phyloP scores from a whole-genome alignment of 768 basidiomycete species.

The Trametes meyenii region DNA sequence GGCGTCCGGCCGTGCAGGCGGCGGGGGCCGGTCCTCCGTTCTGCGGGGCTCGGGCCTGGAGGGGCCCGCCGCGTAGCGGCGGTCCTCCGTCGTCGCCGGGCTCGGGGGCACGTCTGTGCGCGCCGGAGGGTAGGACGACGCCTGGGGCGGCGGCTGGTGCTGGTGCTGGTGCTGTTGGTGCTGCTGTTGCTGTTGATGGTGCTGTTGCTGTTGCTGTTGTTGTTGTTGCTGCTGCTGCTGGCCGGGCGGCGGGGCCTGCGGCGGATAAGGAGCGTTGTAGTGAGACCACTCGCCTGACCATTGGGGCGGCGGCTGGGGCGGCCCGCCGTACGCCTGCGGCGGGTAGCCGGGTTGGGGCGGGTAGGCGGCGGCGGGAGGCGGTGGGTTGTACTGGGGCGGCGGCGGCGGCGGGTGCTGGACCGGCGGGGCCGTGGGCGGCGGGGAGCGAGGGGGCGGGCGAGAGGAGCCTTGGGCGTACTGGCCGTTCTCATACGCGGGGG shows the following conservation, averaged over 20 bases:
- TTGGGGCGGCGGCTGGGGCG: slow-evolving; percentile 31
- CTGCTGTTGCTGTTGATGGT: neutral
- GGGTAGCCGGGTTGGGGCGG: slow-evolving; percentile 35
- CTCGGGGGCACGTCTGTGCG: slow-evolving; percentile 13
- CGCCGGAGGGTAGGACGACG: neutral
- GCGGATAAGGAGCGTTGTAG: slow-evolving; percentile 23
- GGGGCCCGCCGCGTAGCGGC: slow-evolving; percentile 22
- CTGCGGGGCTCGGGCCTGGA: slow-evolving; percentile 26
- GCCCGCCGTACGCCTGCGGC: slow-evolving; percentile 33
- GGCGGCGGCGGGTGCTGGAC: slow-evolving; percentile 27
- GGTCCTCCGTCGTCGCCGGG: slow-evolving; percentile 12
- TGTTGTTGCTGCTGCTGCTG: slow-evolving; percentile 11
- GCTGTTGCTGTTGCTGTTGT: slow-evolving; percentile 5
- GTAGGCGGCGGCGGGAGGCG: slow-evolving; percentile 32
- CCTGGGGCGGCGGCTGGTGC: neutral
- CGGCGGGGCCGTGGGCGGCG: slow-evolving; percentile 23
- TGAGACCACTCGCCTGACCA: slow-evolving; percentile 25
- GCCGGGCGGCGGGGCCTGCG: slow-evolving; percentile 17
- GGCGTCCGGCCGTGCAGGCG: slow-evolving; percentile 17
- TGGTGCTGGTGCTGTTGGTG: neutral
- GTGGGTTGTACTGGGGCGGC: slow-evolving; percentile 32
- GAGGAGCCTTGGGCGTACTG: slow-evolving; percentile 33
- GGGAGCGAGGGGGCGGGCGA: slow-evolving; percentile 30
- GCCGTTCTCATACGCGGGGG: slow-evolving; percentile 28
- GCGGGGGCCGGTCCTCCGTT: slow-evolving; percentile 27